Evolutionary conservation across 169 alveolate genomes (phyloP).

Genomic region (Theileria annulata): DNA sequence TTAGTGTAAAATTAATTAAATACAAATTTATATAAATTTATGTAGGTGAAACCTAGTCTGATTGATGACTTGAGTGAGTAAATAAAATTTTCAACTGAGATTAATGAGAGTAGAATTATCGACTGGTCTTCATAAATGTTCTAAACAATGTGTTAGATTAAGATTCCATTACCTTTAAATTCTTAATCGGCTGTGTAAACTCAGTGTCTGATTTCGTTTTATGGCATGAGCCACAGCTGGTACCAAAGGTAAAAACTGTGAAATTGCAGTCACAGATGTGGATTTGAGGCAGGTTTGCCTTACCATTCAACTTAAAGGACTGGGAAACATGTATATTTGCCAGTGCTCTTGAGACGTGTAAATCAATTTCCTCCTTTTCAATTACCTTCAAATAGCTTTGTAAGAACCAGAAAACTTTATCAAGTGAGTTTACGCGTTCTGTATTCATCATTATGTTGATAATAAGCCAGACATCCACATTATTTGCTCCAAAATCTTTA

Average conservation of each 20-base stretch:
- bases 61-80: conserved; percentile 20
- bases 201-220: conserved; percentile 7
- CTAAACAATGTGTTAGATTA: conserved; percentile 13
- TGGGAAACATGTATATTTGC: conserved; percentile 10
- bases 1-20: not conserved
- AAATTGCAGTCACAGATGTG: conserved; percentile 47
- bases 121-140: conserved; percentile 50
- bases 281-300: conserved; percentile 11
- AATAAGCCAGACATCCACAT: conserved; percentile 49
- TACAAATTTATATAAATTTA: too few species aligned
- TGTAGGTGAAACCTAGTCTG: conserved; percentile 9
- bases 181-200: not conserved
- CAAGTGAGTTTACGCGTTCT: not conserved
- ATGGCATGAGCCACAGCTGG: conserved; percentile 20
- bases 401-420: conserved; percentile 7
- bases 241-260: conserved; percentile 54
- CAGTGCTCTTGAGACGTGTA: conserved; percentile 57
- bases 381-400: not conserved
- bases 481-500: conserved; percentile 14
- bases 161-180: not conserved
- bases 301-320: not conserved
- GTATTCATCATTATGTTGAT: conserved; percentile 20
- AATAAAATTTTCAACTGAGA: conserved; percentile 28
- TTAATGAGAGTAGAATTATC: conserved; percentile 35
- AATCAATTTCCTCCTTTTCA: conserved; percentile 16